Percentiles rank a stretch among this genome's conserved stretches.
Evolutionary conservation across 106 monocot species (phyloP).

Genomic region (Vanilla planifolia): DNA sequence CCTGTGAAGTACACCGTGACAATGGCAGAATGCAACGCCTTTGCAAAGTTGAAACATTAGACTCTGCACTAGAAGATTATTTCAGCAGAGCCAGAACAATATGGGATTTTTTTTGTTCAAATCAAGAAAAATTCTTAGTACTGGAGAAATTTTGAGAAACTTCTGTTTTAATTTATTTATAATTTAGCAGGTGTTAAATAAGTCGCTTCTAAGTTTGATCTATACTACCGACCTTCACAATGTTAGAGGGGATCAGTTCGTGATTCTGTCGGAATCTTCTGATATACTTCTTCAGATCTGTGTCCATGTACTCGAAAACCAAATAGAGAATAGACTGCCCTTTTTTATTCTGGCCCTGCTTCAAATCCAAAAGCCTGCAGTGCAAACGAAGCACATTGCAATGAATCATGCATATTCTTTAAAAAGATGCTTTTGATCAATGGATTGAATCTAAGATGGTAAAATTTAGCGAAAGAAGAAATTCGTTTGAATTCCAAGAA

Average conservation of each 20-base stretch:
- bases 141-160: too few species aligned
- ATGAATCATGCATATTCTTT: too few species aligned
- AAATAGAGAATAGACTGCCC: conserved; percentile 80
- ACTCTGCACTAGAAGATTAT: conserved; percentile 28
- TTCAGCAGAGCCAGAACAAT: too few species aligned
- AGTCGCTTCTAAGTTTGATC: too few species aligned
- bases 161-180: too few species aligned
- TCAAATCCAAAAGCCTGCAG: conserved; percentile 75
- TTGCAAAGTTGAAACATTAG: conserved; percentile 98
- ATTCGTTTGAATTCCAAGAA: background rate
- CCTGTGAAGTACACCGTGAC: conserved; percentile 93
- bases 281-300: conserved; percentile 92
- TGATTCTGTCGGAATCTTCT: conserved; percentile 44
- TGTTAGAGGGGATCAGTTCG: conserved; percentile 37
- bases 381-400: too few species aligned
- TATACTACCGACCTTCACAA: conserved; percentile 41
- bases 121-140: background rate
- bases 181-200: too few species aligned
- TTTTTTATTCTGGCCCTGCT: conserved; percentile 79
- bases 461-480: background rate
- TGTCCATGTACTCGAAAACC: conserved; percentile 96
- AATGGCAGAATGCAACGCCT: conserved; percentile 88
- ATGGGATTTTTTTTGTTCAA: background rate
- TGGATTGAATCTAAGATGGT: too few species aligned
- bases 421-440: too few species aligned